Base-by-base conservation (phyloP, 1,139 yeast species). In the Meyerozyma smithsonii region DNA sequence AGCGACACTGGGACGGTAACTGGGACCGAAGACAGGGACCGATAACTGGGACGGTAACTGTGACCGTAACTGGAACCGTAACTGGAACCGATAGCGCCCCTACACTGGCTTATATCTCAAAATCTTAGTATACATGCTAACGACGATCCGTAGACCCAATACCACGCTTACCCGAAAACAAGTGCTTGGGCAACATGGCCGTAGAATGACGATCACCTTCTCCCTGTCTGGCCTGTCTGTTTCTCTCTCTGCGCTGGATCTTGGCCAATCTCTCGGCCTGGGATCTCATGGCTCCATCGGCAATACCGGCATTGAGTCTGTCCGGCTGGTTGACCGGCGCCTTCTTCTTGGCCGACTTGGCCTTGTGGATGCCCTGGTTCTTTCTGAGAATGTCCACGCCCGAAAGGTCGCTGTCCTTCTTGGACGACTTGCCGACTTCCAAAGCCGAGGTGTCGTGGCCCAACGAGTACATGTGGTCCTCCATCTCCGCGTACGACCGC, bases 151-250 rank as follows among this genome's bases (percentile, higher is more conserved):
- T 84, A 58, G 84, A 83, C 62, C 96, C 96, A 60, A 79, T 80
- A 72, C 96, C 92, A 72, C 97, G 82, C 77, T 94, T 92, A 69
- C 99, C 99, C 58, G 90, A 72, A 72, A 84, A 86, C 75, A 92
- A 75, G 70, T 92, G 98, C 73, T 89, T 90, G 48, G 97, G 96
- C 69, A 88, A 66, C 48, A 86, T 71, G 42, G 87, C 92, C 45
- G 90, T 79, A 44, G 81, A 73, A 62, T 88, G 96, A 68, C 97
- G 84, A 68, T 92, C 99, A 57, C 87, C 86, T 70, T 94, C 98
- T 72, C 97, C 97, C 51, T 80, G 86, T 68, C 96, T 82, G 34
- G 97, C 96, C 59, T 74, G 69, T 70, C 92, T 83, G 69, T 90
- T 88, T 72, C 97, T 81, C 59, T 86, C 95, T 69, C 96, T 81